Conservation (phyloP, 768 basidiomycete genomes). For the Vararia minispora region DNA sequence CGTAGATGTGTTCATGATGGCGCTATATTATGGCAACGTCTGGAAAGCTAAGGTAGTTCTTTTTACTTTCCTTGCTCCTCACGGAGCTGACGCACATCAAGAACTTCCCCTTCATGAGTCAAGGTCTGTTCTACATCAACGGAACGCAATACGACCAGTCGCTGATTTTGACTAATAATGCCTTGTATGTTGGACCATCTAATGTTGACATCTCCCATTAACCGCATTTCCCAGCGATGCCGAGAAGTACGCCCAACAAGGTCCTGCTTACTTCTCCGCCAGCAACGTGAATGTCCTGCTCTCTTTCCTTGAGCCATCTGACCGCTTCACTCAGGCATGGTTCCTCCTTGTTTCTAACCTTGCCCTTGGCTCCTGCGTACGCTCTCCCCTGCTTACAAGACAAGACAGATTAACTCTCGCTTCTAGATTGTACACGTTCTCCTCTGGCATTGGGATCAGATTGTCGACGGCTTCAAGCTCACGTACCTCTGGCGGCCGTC, state of each 20-base stretch:
- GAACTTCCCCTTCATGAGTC: conserved; percentile 22
- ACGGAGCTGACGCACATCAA: conserved; percentile 9
- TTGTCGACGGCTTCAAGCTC: conserved; percentile 1
- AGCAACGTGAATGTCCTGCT: conserved; percentile 17
- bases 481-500: background rate
- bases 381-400: background rate
- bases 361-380: conserved; percentile 21
- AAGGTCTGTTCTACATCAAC: conserved; percentile 14
- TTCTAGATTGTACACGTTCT: conserved; percentile 20
- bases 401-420: background rate
- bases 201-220: conserved; percentile 13
- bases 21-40: conserved; percentile 14
- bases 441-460: conserved; percentile 26
- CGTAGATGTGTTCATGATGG: conserved; percentile 13
- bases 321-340: conserved; percentile 13
- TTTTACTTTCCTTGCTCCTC: conserved; percentile 8
- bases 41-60: conserved; percentile 11
- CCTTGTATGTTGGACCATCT: conserved; percentile 7
- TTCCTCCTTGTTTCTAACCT: conserved; percentile 25
- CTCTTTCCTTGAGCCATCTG: background rate
- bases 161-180: conserved; percentile 19
- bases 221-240: conserved; percentile 15
- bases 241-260: conserved; percentile 13
- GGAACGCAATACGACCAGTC: conserved; percentile 20
- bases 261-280: conserved; percentile 26